Base-by-base conservation (phyloP, 768 basidiomycete genomes). In the Trametes cubensis region DNA sequence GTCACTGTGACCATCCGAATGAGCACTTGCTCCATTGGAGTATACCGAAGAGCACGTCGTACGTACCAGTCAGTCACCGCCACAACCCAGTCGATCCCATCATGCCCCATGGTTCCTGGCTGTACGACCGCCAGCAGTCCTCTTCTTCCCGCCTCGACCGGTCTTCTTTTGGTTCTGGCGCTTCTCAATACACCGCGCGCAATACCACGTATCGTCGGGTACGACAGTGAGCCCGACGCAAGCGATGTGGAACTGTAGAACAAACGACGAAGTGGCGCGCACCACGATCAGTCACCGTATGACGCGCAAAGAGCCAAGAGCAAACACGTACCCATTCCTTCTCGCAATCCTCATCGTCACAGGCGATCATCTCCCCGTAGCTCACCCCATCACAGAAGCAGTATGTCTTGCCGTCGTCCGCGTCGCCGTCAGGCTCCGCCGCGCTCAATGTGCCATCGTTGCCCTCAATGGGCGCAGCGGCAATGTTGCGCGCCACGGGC, bases 291-390 rank as follows among this genome's bases (percentile, higher is more conserved):
- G 66, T 59, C 28, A 65, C 56, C 59, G 13, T n/a, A 61, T 55
- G 53, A n/a, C 18, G 30, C 25, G 42, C 25, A 48, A 55, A 56
- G 47, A 17, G 21, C 18, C 21, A 38, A 41, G 66, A 55, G 39
- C 55, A 50, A 48, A 67, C 7, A 87, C 91, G 72, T 67, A 95
- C 94, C 94, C 94, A 97, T 88, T 95, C 94, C 60, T 81, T 80
- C 67, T 88, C 85, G 76, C 94, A 96, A 47, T 81, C 79, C 18
- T 79, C 77, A 68, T 88, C 91, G 73, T 97, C 94, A 73, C 94
- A 97, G 23, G 88, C 94, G 68, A 97, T 92, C 94, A 97, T 96
- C 77, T 95, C 90, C 40, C 95, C 95, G 68, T 89, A 95, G 70
- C 92, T 94, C 62, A 86, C 81, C 18, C 89, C 79, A 66, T 91